Evolutionary conservation across 2,329 filamentous ascomycete genomes (phyloP).

Genomic region (Ambrosiella cleistominuta): DNA sequence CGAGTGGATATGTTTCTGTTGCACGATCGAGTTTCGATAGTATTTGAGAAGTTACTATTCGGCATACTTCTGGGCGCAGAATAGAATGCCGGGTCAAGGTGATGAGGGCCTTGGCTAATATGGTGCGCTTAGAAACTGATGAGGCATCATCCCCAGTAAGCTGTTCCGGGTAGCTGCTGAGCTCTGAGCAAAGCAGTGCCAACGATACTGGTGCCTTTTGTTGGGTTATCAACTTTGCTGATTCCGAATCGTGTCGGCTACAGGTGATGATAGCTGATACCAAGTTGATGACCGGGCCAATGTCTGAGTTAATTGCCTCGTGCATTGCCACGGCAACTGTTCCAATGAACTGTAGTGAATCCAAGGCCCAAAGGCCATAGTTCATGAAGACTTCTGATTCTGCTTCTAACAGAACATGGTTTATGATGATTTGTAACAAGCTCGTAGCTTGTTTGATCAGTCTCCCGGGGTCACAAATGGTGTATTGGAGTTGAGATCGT

Average conservation of each 20-base stretch:
- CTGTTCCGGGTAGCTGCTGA: constrained; percentile 20
- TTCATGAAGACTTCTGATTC: constrained; percentile 20
- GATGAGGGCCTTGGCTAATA: constrained; percentile 24
- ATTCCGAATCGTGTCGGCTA: constrained; percentile 4
- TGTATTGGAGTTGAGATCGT: constrained; percentile 23
- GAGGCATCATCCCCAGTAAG: constrained; percentile 18
- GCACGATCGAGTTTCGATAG: constrained; percentile 5
- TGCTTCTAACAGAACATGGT: constrained; percentile 22
- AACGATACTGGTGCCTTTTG: constrained; percentile 17
- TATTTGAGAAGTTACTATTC: constrained; percentile 9
- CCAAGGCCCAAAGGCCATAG: constrained; percentile 31
- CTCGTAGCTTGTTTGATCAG: constrained; percentile 29
- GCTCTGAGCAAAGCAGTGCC: constrained; percentile 26
- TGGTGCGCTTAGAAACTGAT: constrained; percentile 18
- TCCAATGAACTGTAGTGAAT: constrained; percentile 28
- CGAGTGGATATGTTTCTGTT: neutral
- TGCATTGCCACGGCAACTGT: constrained; percentile 24
- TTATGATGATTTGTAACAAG: constrained; percentile 27
- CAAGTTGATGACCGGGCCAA: constrained; percentile 22
- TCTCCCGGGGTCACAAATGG: constrained; percentile 24
- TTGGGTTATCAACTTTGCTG: constrained; percentile 3
- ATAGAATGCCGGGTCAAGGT: constrained; percentile 20
- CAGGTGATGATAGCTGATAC: constrained; percentile 21
- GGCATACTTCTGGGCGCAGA: constrained; percentile 1
- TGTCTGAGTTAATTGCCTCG: constrained; percentile 17